phyloP scores from a whole-genome alignment of 2,329 filamentous ascomycete species.

The Periconia macrospinosa region DNA sequence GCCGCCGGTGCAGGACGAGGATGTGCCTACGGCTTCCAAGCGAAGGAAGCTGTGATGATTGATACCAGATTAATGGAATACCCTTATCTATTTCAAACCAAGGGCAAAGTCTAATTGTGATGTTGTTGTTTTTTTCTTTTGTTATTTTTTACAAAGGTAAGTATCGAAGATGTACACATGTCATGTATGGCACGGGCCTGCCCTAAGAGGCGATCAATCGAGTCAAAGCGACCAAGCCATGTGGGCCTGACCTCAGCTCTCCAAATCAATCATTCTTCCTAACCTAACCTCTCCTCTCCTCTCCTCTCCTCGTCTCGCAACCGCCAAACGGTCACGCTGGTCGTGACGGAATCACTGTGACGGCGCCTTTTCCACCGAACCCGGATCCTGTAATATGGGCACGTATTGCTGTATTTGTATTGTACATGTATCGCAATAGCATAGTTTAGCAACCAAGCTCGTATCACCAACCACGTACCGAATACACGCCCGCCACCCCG shows the following conservation, averaged over 20 bases:
- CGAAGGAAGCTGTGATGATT: constrained; percentile 29
- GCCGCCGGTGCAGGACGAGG: constrained; percentile 28
- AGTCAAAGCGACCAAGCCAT: background rate
- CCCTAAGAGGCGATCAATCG: background rate
- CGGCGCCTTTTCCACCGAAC: too few relatives aligned
- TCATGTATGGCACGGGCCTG: background rate
- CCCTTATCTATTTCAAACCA: background rate
- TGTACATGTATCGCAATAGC: background rate
- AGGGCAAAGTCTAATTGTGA: background rate
- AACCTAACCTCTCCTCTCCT: too few relatives aligned
- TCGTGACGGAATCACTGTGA: constrained; percentile 14
- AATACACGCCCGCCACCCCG: background rate
- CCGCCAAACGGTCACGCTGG: constrained; percentile 21
- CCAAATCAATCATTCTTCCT: background rate
- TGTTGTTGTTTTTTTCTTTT: background rate
- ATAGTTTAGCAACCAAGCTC: constrained; percentile 2
- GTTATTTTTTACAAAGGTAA: background rate
- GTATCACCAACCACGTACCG: constrained; percentile 4
- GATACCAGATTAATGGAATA: background rate
- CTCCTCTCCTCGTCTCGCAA: background rate
- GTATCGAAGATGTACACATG: background rate
- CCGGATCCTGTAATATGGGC: background rate
- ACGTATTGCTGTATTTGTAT: background rate
- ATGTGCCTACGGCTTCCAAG: constrained; percentile 23
- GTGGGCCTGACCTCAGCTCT: constrained; percentile 1